A percentile compares a stretch with the other conserved stretches of the same genome.
These are phyloP conservation scores for Fagopyrum homotropicum DNA, from an alignment of 148 eudicot genomes.

Conservation along the genomic window DNA sequence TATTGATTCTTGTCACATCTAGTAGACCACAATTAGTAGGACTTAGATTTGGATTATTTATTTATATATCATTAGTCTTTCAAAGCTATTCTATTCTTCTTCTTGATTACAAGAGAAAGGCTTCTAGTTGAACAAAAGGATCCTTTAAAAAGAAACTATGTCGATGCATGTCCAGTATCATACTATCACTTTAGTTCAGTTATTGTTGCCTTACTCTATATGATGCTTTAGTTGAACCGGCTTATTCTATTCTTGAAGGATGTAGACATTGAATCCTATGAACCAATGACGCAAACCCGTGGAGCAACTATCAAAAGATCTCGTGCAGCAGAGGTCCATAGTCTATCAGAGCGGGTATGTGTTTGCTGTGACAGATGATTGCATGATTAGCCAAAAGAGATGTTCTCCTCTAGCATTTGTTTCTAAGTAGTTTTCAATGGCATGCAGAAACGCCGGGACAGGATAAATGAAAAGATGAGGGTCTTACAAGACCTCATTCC, in stretches of 20 bases:
- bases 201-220: background rate
- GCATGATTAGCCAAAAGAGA: too few species aligned
- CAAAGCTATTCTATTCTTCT: too few species aligned
- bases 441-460: slow-evolving; percentile 74
- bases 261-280: slow-evolving; percentile 45
- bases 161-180: too few species aligned
- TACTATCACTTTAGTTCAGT: too few species aligned
- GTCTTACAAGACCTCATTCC: slow-evolving; percentile 84
- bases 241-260: slow-evolving; percentile 28
- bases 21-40: background rate
- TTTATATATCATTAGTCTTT: background rate
- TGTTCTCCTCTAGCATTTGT: background rate
- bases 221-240: background rate
- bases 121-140: too few species aligned
- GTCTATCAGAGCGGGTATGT: slow-evolving; percentile 81
- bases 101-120: too few species aligned
- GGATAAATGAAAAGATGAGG: slow-evolving; percentile 84
- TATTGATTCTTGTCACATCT: background rate
- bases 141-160: too few species aligned
- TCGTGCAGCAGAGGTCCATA: slow-evolving; percentile 95
- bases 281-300: slow-evolving; percentile 39
- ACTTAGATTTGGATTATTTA: background rate
- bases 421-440: background rate
- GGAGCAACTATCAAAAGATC: slow-evolving; percentile 65
- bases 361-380: background rate